Conservation (phyloP, 225 moss, liverwort and hornwort species). For the Neckera pumila region DNA sequence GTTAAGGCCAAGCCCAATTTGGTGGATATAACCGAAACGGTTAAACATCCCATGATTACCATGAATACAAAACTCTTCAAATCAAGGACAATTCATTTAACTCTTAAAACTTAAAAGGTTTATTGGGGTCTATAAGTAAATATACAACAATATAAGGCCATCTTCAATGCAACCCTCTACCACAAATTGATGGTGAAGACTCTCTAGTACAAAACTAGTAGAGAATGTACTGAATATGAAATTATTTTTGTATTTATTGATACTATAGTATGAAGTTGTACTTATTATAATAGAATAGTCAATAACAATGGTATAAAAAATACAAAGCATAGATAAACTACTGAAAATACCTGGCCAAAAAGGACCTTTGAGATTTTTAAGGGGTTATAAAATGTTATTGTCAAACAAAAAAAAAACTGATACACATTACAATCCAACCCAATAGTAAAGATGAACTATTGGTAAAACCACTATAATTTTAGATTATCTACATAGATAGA, state of each 20-base stretch:
- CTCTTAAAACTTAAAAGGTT: background rate
- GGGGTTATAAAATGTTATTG: background rate
- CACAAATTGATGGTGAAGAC: background rate
- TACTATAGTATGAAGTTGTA: background rate
- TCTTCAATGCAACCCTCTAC: background rate
- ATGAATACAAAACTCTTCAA: background rate
- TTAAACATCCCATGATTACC: background rate
- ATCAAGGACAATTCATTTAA: background rate
- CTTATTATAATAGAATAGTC: background rate
- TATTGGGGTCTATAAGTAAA: background rate
- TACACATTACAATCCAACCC: background rate
- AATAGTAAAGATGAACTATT: background rate
- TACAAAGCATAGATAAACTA: background rate
- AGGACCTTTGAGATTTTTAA: background rate
- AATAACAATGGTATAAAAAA: background rate
- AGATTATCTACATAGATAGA: background rate
- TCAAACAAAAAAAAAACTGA: background rate
- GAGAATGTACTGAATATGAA: background rate
- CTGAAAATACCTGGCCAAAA: background rate
- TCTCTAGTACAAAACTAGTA: background rate
- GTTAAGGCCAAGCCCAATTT: background rate
- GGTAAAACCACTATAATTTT: background rate
- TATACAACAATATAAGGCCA: background rate
- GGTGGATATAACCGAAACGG: background rate
- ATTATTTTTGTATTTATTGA: fast-evolving